Evolutionary conservation across 179 eudicot genomes (phyloP).

Genomic region (Spinacia oleracea): DNA sequence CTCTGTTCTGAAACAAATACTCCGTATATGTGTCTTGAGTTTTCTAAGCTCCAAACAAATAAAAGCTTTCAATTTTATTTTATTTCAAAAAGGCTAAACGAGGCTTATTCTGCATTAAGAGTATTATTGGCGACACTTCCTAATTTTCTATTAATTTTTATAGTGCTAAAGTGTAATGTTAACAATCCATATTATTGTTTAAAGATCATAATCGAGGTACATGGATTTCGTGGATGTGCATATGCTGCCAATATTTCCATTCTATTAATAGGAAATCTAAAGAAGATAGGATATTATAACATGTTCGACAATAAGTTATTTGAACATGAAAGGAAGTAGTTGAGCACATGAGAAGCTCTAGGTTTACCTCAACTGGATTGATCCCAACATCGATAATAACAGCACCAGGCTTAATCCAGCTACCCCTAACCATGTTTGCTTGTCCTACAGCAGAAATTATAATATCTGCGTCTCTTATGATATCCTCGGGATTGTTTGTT

Average conservation of each 20-base stretch:
- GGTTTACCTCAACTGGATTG: conserved; percentile 78
- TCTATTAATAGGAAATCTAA: neutral
- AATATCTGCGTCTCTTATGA: conserved; percentile 84
- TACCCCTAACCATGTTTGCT: conserved; percentile 86
- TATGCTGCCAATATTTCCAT: neutral
- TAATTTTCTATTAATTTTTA: neutral
- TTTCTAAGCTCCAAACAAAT: neutral
- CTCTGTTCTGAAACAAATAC: no score
- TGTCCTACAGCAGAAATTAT: conserved; percentile 79
- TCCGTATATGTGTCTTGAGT: no score
- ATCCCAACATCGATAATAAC: conserved; percentile 94
- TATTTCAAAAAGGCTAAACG: neutral
- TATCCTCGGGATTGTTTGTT: conserved; percentile 75
- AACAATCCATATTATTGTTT: neutral
- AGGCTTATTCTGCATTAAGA: neutral
- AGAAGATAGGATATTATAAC: neutral
- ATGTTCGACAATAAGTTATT: neutral
- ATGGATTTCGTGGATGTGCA: neutral
- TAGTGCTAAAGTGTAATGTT: neutral
- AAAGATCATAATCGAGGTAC: neutral
- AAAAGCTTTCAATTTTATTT: neutral
- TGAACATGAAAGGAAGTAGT: neutral
- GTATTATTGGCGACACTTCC: neutral
- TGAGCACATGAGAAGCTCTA: neutral
- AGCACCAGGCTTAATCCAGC: conserved; percentile 92